Evolutionary conservation across 208 protist genomes (phyloP), one percentile per base, ranked within the genome.

Genomic region (Trypanosoma brucei): DNA sequence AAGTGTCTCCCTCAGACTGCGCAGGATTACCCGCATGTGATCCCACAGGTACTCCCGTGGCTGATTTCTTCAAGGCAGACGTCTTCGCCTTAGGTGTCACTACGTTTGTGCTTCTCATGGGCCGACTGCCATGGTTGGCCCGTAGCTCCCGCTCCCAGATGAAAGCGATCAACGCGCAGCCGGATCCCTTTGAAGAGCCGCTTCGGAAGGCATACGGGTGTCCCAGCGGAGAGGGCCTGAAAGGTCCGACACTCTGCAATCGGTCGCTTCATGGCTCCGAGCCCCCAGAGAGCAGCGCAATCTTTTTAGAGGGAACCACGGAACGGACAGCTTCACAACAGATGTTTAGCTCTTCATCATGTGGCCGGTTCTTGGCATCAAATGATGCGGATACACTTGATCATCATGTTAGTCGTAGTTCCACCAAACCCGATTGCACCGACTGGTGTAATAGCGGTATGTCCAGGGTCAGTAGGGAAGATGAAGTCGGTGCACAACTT

Each of bases 21-120:
- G 42, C 42, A 14, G 42, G 8, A 11, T 46, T 46, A 11, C 11
- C 42, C 0, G 8, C 42, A 14, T 6, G 8, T 6, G 44, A 2
- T 11, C 2, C 3, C 31, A 6, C 42, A 42, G 9, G 2, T 46
- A 37, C 37, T 34, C 52, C 66, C 14, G 40, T 55, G 11, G 78
- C 83, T 2, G 74, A 89, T 44, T 65, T 89, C n/a, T 85, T 89
- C 55, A 85, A 83, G 58, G 76, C 68, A 1, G 83, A 89, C 55
- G 79, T 85, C n/a, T 89, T 89, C 46, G 62, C 83, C 13, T 45
- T 89, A 7, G 84, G 84, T 2, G 80, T 91, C 33, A 91, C 84
- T 33, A 71, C 75, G 0, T 91, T 81, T 65, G 79, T 83, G 49
- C 69, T 91, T 50, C 78, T 91, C 30, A 76, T 81, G 46, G 80